These are phyloP conservation scores for Lippia alba DNA, from an alignment of 305 asterid genomes.

Conservation along the genomic window DNA sequence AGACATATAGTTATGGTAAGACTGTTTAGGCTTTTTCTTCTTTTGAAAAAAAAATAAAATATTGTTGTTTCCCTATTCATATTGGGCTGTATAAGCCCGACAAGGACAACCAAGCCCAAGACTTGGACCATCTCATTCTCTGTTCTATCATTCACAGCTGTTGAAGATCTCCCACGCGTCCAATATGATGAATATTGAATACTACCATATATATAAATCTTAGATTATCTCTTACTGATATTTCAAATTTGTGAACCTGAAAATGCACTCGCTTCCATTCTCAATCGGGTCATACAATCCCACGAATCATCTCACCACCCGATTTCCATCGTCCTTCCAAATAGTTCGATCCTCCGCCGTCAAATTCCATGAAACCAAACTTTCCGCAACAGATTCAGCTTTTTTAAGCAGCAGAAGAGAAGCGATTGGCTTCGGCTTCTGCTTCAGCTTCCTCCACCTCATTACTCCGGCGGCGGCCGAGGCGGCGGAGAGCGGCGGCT, in stretches of 20 bases:
- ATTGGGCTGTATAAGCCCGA: neutral
- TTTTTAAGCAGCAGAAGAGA: slow-evolving; percentile 62
- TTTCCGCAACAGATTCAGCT: slow-evolving; percentile 8
- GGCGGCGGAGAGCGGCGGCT: slow-evolving; percentile 35
- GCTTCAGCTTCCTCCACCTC: slow-evolving; percentile 44
- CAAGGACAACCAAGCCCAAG: neutral
- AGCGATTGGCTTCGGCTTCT: slow-evolving; percentile 56
- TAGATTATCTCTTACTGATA: slow-evolving; percentile 30
- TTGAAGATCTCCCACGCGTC: neutral
- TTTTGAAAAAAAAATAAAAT: no score
- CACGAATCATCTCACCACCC: slow-evolving; percentile 19
- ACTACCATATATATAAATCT: neutral
- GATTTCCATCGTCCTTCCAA: slow-evolving; percentile 7
- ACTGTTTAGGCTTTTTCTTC: no score
- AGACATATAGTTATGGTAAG: no score
- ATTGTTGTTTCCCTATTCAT: neutral
- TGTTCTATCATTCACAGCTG: neutral
- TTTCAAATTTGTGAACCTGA: slow-evolving; percentile 17
- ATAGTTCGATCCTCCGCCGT: slow-evolving; percentile 32
- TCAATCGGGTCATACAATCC: slow-evolving; percentile 42
- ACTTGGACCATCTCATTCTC: neutral
- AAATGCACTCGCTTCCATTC: slow-evolving; percentile 53
- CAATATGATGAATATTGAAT: neutral
- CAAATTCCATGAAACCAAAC: slow-evolving; percentile 28
- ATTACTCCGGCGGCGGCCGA: slow-evolving; percentile 44